Evolutionary conservation across 2,329 filamentous ascomycete genomes (phyloP).

Genomic region (Penicillium sp.): DNA sequence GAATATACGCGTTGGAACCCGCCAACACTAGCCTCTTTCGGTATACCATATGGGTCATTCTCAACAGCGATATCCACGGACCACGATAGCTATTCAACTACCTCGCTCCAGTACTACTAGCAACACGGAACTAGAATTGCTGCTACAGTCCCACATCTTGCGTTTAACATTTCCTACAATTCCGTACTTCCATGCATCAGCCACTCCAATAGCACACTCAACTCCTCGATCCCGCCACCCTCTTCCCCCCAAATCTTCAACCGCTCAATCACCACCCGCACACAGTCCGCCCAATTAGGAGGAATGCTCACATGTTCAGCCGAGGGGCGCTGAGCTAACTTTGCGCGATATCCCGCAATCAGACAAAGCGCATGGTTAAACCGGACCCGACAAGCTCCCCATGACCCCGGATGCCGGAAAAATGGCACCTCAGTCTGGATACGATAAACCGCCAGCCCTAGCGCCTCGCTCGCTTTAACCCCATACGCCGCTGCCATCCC

Average conservation of each 20-base stretch:
- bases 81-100: neutral
- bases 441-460: constrained; percentile 24
- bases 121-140: no score
- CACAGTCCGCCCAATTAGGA: constrained; percentile 22
- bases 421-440: constrained; percentile 27
- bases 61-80: neutral
- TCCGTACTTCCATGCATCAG: constrained; percentile 21
- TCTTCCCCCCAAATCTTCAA: constrained; percentile 25
- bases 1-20: no score
- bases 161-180: constrained; percentile 1
- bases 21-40: neutral
- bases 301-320: constrained; percentile 23
- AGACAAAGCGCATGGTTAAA: constrained; percentile 27
- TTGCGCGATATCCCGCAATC: constrained; percentile 24
- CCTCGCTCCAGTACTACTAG: neutral
- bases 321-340: constrained; percentile 16
- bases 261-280: constrained; percentile 24
- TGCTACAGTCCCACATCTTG: neutral
- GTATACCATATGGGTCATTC: neutral
- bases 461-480: constrained; percentile 23
- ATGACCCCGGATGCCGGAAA: constrained; percentile 27
- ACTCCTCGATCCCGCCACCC: constrained; percentile 24
- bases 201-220: constrained; percentile 24
- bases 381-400: constrained; percentile 27
- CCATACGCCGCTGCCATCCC: constrained; percentile 20